Evolutionary conservation across 805 yeast genomes (phyloP), one percentile per base, ranked within the genome.

Genomic region (Yarrowia porcina): DNA sequence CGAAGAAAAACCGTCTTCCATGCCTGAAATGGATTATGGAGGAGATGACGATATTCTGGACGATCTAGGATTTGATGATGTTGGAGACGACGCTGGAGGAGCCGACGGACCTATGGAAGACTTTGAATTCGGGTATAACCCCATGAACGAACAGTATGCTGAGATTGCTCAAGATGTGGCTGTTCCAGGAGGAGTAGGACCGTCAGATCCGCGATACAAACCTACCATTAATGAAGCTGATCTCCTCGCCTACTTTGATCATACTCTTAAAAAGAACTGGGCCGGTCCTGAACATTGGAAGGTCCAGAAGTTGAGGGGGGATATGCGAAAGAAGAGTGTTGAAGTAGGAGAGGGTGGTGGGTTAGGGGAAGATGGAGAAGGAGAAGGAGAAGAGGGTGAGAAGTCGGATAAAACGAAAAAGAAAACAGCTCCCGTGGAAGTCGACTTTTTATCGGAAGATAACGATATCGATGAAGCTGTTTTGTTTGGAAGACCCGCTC

Each of bases 201-300:
- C 41, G 12, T 44, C 63, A 7, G 44, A 44, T 10, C 44, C 52
- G 4, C 28, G 39, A 20, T 41, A 56, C 49, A 59, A 25, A 44
- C 63, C 63, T 15, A 38, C 44, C 21, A 52, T 32, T 23, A 56
- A 54, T 41, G 63, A 75, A 74, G 79, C 79, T 54, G 89, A 86
- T 68, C 74, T 90, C 42, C 83, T 89, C 82, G 87, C 91, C 2
- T 88, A 90, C 71, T 90, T 90, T 73, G 97, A 91, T 71, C 85
- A 84, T 61, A 80, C 84, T 20, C 78, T 90, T 74, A 82, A 79
- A 64, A 75, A 79, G 32, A 88, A 84, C 71, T 92, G 97, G 97
- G 82, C 96, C 28, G 97, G 97, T 9, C 88, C 93, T 13, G 93
- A 89, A 67, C 96, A 90, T 74, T 93, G 97, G 97, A 88, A 88